Conservation (phyloP, 495 filamentous ascomycete genomes). For the Tuber borchii region DNA sequence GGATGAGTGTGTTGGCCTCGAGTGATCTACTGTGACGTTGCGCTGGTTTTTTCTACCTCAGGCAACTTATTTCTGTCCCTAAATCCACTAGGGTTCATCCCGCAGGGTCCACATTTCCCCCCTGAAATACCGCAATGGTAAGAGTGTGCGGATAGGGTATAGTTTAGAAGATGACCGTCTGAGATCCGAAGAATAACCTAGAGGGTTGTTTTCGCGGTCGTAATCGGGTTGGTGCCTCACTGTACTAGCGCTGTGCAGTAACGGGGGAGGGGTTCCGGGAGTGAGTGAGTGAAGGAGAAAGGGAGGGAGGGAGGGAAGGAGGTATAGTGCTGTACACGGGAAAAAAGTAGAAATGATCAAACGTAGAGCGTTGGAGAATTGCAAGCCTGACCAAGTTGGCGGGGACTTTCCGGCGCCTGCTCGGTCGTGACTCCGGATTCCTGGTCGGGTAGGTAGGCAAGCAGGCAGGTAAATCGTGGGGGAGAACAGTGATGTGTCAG, state of each 20-base stretch:
- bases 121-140: neutral
- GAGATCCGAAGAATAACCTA: neutral
- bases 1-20: conserved; percentile 1
- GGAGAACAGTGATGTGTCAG: neutral
- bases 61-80: neutral
- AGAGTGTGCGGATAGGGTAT: neutral
- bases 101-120: neutral
- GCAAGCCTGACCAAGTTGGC: neutral
- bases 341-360: neutral
- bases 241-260: neutral
- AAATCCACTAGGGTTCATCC: neutral
- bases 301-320: neutral
- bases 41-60: neutral
- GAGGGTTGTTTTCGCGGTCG: neutral
- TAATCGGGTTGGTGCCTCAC: neutral
- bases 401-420: neutral
- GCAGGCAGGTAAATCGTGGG: neutral
- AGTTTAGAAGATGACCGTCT: neutral
- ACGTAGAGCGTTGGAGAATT: neutral
- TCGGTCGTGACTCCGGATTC: neutral
- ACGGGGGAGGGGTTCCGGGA: no score
- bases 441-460: neutral
- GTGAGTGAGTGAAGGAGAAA: no score
- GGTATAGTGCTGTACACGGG: neutral
- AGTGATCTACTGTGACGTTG: neutral